Conservation (phyloP, 2,329 filamentous ascomycete species). For the Arthrobotrys iridis region DNA sequence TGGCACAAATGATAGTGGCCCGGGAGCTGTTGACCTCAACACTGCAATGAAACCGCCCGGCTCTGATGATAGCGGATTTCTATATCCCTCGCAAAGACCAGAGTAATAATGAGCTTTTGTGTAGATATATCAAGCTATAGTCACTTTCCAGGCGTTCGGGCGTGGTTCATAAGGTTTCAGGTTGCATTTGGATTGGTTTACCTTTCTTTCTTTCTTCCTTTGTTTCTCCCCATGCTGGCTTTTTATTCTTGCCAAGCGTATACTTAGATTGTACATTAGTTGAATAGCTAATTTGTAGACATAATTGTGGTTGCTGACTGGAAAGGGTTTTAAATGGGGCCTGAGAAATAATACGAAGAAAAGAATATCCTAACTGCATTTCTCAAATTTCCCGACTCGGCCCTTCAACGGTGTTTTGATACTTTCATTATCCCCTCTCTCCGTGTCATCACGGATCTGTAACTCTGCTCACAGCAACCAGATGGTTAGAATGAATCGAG, state of each 20-base stretch:
- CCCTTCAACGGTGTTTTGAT: conserved; percentile 71
- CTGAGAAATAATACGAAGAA: background rate
- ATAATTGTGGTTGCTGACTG: background rate
- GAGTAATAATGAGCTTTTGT: conserved; percentile 6
- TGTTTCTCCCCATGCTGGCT: too few species aligned
- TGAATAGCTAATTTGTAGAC: background rate
- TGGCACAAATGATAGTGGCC: background rate
- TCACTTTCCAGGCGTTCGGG: background rate
- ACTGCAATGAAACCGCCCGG: conserved; percentile 25
- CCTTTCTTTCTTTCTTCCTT: too few species aligned
- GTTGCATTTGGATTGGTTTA: background rate
- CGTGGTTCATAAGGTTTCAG: background rate
- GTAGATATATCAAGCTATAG: background rate
- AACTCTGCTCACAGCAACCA: conserved; percentile 70
- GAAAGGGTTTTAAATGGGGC: background rate
- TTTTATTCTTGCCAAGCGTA: background rate
- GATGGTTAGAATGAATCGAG: background rate
- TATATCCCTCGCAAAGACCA: conserved; percentile 47
- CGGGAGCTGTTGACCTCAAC: background rate
- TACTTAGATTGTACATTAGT: background rate
- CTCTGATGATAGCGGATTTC: conserved; percentile 3
- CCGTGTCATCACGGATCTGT: conserved; percentile 88
- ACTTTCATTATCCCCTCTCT: conserved; percentile 91
- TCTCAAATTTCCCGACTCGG: conserved; percentile 31
- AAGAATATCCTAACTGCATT: conserved; percentile 9